Base-by-base conservation (phyloP, 371 early-diverging fungal genomes). In the Apophysomyces trapeziformis region DNA sequence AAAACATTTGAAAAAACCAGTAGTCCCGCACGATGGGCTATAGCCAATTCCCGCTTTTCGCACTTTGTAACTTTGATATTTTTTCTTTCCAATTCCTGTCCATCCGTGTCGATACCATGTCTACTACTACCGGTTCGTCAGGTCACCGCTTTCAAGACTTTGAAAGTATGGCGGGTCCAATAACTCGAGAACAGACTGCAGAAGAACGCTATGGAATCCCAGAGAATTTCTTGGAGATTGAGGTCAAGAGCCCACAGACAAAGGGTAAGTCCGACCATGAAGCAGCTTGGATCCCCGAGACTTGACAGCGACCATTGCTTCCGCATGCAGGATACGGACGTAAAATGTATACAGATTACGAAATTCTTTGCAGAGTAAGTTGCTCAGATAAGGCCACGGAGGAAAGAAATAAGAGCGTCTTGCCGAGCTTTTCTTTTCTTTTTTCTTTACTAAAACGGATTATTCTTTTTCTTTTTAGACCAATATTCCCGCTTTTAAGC, bases 171-270 rank as follows among this genome's bases (percentile, higher is more conserved):
- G 78, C 87, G 6, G 85, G 90, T 8, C 77, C 85, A 14, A 78
- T 77, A 56, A 84, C 88, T 54, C 85, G 88, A 61, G 90, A 92
- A 70, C 93, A 95, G 81, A 92, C 94, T 0, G 83, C 90, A 57
- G 97, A 95, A 66, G 96, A 96, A 68, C 85, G 91, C 58, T 98
- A 97, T 76, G 95, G 93, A 36, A 84, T 91, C 50, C 99, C 98
- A 16, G 99, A 99, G 73, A 97, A 96, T 87, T 97, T 96, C 75
- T 83, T 99, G 57, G 99, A 98, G 77, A 92, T 97, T 71, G 96
- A 97, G 81, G 95, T 98, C 39, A 84, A 85, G 66, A 95, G 95
- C 80, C 97, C 97, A 35, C 88, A 88, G 64, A 92, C 94, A 58
- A 94, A 96, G 71, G 96, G 92, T 80, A 84, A 72, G 71, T 60